phyloP scores from a whole-genome alignment of 306 rosid species.

The Trifolium repens region DNA sequence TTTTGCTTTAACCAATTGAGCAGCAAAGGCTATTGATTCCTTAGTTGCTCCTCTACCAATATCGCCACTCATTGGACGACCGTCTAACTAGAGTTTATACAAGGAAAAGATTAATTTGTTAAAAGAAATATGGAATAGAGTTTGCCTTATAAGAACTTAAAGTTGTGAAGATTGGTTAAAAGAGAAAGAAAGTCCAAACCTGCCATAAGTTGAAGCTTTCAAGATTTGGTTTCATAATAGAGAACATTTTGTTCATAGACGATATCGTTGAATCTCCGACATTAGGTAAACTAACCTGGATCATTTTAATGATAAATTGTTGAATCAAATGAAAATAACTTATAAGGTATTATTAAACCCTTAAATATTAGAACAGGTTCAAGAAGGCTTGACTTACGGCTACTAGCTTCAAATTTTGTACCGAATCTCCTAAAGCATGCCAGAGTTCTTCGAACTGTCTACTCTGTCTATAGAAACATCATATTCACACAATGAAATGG shows the following conservation, averaged over 20 bases:
- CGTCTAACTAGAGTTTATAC: constrained; percentile 72
- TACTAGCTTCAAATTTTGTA: constrained; percentile 59
- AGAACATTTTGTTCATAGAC: constrained; percentile 72
- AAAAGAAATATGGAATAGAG: constrained; percentile 22
- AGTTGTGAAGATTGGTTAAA: constrained; percentile 23
- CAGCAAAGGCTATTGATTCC: constrained; percentile 82
- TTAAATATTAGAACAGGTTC: constrained; percentile 3
- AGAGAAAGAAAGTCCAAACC: constrained; percentile 50
- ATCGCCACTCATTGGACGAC: constrained; percentile 98
- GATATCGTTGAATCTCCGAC: constrained; percentile 67
- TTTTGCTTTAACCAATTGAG: constrained; percentile 58
- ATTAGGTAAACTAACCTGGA: constrained; percentile 90
- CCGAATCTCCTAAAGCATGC: constrained; percentile 72
- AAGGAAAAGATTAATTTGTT: constrained; percentile 36
- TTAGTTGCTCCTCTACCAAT: constrained; percentile 91
- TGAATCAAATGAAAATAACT: constrained; percentile 24
- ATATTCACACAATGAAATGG: constrained; percentile 27
- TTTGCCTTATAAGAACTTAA: constrained; percentile 35
- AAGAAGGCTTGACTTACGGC: constrained; percentile 65
- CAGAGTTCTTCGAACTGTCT: constrained; percentile 68
- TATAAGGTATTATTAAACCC: not conserved
- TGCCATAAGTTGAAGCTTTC: constrained; percentile 82
- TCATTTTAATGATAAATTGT: constrained; percentile 4
- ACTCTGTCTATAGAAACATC: constrained; percentile 56
- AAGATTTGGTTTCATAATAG: constrained; percentile 70